Base-by-base conservation (phyloP, 495 filamentous ascomycete genomes). In the Trichoderma virens region DNA sequence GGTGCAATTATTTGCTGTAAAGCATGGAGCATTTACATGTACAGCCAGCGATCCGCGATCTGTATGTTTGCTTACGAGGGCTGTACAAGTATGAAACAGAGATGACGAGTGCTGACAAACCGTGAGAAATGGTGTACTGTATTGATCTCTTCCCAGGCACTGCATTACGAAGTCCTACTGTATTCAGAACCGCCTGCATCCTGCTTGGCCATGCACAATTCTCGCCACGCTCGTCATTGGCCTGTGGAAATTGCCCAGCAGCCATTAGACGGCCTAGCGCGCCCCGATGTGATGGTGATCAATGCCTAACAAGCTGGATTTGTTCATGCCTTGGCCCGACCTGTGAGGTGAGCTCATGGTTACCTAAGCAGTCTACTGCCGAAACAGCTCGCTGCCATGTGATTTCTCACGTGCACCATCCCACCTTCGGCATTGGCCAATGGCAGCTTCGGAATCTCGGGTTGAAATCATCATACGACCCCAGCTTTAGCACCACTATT, bases 341-440 rank as follows among this genome's bases (percentile, higher is more conserved):
- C 38, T 41, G 45, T 9, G 18, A 16, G 8, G 51, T 56, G 51
- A 56, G 51, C 51, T 56, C 51, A 56, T 56, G 51, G 23, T 56
- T 56, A 56, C 51, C 23, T 56, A 56, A 56, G 51, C 23, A 2
- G 11, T 30, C 20, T 1, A 28, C 47, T 1, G 2, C 6, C 51
- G 9, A 13, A 8, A 2, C 2, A n/a, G 0, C 0, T 45, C 41
- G 16, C 5, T 4, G 4, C 7, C 51, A 56, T 56, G 51, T 56
- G 51, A 56, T 23, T 9, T 56, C 13, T 56, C 51, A 56, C 51
- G 51, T 56, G 51, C 23, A 13, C 1, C 51, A 56, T 56, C 51
- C 51, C 51, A 56, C 51, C 51, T 56, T 27, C 61, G 27, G 62
- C 45, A 64, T 64, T 64, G 62, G 62, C 62, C 62, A 64, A 64